Evolutionary conservation across 305 asterid genomes (phyloP).

Genomic region (Euphrasia arctica): DNA sequence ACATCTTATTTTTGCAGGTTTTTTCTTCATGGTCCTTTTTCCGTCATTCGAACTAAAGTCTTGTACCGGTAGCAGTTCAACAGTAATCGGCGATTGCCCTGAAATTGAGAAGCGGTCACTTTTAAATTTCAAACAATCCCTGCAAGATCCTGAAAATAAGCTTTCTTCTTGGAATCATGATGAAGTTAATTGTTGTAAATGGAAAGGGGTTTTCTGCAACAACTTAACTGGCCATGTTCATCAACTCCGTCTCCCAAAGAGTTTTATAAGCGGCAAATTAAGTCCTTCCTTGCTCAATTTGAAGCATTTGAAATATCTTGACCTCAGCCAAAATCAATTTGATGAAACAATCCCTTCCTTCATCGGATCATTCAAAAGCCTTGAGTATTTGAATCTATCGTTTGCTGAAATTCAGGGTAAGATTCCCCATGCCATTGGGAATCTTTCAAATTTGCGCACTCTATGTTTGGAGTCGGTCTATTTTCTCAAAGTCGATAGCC

Average conservation of each 20-base stretch:
- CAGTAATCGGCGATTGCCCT: conserved; percentile 8
- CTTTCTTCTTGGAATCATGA: conserved; percentile 21
- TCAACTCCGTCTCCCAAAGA: conserved; percentile 19
- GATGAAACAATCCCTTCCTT: conserved; percentile 24
- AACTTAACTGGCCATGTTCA: conserved; percentile 35
- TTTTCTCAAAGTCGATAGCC: conserved; percentile 19
- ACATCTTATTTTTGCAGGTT: no score
- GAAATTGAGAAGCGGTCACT: conserved; percentile 30
- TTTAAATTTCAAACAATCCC: conserved; percentile 29
- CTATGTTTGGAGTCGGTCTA: conserved; percentile 20
- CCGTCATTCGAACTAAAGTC: neutral
- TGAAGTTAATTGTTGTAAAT: conserved; percentile 33
- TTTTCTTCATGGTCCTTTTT: neutral
- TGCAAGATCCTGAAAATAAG: conserved; percentile 19
- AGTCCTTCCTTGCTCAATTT: conserved; percentile 15
- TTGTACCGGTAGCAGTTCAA: no score
- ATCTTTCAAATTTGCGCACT: conserved; percentile 31
- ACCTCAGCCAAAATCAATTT: conserved; percentile 8
- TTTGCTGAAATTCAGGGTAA: conserved; percentile 15
- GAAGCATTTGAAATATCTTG: conserved; percentile 9
- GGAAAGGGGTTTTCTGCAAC: conserved; percentile 40
- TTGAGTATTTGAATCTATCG: conserved; percentile 24
- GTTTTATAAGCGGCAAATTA: conserved; percentile 5
- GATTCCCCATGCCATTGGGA: conserved; percentile 23
- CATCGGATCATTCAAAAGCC: conserved; percentile 24